Percentiles rank a stretch among this genome's conserved stretches.
Evolutionary conservation across 495 filamentous ascomycete genomes (phyloP).

Genomic region (Penicillium riverlandense): DNA sequence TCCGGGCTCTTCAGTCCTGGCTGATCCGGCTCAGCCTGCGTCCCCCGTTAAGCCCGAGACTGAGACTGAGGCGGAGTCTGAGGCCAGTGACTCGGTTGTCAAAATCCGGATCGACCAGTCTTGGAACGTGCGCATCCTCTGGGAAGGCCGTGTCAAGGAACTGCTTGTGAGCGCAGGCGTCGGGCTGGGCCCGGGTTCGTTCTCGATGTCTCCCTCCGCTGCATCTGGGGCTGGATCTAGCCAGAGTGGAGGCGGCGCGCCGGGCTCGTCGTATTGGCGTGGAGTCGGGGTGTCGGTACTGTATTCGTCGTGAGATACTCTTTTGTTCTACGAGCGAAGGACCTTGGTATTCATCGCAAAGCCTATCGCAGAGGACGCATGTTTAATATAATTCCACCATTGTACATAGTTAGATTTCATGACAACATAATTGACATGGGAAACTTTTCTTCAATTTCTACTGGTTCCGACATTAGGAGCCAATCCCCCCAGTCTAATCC

Average conservation of each 20-base stretch:
- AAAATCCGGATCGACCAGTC: slow-evolving; percentile 85
- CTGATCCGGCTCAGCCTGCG: slow-evolving; percentile 18
- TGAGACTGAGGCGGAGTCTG: slow-evolving; percentile 32
- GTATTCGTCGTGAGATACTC: slow-evolving; percentile 69
- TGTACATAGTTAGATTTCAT: slow-evolving; percentile 27
- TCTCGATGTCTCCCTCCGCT: slow-evolving; percentile 23
- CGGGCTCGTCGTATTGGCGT: slow-evolving; percentile 48
- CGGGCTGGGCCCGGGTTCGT: slow-evolving; percentile 53
- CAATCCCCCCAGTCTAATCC: no score
- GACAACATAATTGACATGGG: slow-evolving; percentile 21
- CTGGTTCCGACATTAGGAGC: neutral
- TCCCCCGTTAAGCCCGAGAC: slow-evolving; percentile 1
- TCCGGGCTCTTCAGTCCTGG: slow-evolving; percentile 12
- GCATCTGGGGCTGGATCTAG: slow-evolving; percentile 16
- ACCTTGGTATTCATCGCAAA: neutral
- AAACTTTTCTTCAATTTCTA: slow-evolving; percentile 11
- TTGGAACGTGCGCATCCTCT: slow-evolving; percentile 74
- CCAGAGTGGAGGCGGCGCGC: slow-evolving; percentile 61
- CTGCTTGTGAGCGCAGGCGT: slow-evolving; percentile 85
- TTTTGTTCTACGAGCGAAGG: neutral
- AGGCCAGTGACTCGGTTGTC: slow-evolving; percentile 75
- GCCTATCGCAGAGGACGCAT: no score
- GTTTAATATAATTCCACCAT: slow-evolving; percentile 12
- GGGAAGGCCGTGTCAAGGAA: slow-evolving; percentile 92
- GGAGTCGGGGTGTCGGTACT: slow-evolving; percentile 82